Evolutionary conservation across 169 alveolate species (phyloP), one percentile per base, ranked within the genome.

Genomic region (Eimeria tenella): DNA sequence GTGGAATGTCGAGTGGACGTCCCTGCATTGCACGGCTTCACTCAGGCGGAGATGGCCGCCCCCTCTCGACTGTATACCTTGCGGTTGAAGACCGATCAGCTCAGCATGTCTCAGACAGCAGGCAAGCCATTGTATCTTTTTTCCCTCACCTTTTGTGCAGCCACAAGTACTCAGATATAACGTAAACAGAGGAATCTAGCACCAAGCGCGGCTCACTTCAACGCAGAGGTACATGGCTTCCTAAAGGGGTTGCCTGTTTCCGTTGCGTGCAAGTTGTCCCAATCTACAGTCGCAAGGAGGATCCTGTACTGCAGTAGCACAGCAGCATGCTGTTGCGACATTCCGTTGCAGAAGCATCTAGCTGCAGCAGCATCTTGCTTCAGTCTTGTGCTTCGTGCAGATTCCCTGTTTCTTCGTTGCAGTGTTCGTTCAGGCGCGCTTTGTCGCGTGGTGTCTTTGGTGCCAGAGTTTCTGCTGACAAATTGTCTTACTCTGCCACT

Each of bases 1-100:
- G 94, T 96, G 77, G 87, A 94, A 82, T 94, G 95, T 86, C 56
- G 89, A 25, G 95, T 93, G 25, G 95, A 94, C 5, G 94, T 97
- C 94, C 98, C 98, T 15, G 97, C 98, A 0, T 95, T 96, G 9
- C 98, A 98, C 53, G 97, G 98, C 63, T 96, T 96, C 92, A 84
- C 96, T 50, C 96, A 96, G 75, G 91, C 98, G 19, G 83, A 92
- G 77, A 96, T 96, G 55, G 96, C 82, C 63, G 90, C 95, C 23
- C 95, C 92, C 42, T 95, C 93, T 31, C 86, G 96, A 70, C 95
- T 84, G 73, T 97, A 95, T 77, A 94, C 98, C 10, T 94, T 97
- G 70, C 96, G 98, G 77, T 81, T 97, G 89, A 94, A 96, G 87
- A 96, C 98, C 56, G 98, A 96, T 83, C 95, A 96, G 74, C 93